Percentiles rank a stretch among this genome's conserved stretches.
Conservation (phyloP, 345 rosid species). For the Ceriops zippeliana region DNA sequence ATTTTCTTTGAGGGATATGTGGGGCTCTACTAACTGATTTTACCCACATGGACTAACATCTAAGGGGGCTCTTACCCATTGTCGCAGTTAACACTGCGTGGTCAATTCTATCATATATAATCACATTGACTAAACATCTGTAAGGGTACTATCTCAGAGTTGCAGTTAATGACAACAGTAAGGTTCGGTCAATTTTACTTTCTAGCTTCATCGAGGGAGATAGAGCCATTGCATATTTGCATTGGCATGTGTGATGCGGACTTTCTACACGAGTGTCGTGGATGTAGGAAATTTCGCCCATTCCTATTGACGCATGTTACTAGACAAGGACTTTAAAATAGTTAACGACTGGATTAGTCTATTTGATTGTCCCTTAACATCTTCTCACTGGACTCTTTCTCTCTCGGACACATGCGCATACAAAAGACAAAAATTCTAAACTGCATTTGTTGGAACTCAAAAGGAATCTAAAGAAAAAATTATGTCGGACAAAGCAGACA, state of each 20-base stretch:
- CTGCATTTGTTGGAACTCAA: not conserved
- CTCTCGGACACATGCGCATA: not conserved
- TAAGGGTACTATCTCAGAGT: not conserved
- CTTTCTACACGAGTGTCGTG: not conserved
- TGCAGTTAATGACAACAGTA: not conserved
- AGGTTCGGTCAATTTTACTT: not conserved
- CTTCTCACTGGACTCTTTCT: not conserved
- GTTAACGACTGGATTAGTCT: not conserved
- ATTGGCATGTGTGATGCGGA: not conserved
- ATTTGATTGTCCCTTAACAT: not conserved
- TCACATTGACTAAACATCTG: not conserved
- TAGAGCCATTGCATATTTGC: not conserved
- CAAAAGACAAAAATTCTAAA: no score
- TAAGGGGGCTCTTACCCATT: not conserved
- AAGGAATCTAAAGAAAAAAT: not conserved
- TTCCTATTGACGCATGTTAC: no score
- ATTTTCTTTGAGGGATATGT: not conserved
- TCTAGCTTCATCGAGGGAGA: not conserved
- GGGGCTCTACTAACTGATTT: constrained; percentile 12
- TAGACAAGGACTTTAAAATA: not conserved
- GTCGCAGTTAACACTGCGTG: not conserved
- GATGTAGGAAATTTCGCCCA: no score
- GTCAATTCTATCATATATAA: not conserved
- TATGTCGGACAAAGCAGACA: not conserved
- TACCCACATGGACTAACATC: constrained; percentile 15